These are phyloP conservation scores for Populus pruinosa DNA, from an alignment of 345 rosid species.

Conservation along the genomic window DNA sequence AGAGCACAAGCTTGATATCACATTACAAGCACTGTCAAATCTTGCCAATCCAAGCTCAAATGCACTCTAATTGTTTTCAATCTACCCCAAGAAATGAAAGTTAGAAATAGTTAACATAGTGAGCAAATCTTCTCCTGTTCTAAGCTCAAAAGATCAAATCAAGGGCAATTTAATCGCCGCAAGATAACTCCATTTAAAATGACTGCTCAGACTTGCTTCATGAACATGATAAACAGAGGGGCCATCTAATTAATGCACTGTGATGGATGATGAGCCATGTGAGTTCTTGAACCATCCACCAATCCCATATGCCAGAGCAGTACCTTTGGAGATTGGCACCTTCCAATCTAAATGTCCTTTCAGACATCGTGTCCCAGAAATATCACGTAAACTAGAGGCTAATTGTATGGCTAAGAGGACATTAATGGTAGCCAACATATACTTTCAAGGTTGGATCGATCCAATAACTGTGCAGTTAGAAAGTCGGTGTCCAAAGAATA, in stretches of 20 bases:
- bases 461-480: neutral
- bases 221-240: neutral
- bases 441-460: conserved; percentile 15
- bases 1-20: neutral
- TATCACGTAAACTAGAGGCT: neutral
- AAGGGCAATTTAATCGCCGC: neutral
- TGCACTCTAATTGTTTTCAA: neutral
- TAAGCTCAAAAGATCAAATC: neutral
- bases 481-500: neutral
- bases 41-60: neutral
- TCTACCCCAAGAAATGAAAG: neutral
- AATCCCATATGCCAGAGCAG: neutral
- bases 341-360: neutral
- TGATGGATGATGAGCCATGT: conserved; percentile 5
- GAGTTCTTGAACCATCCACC: conserved; percentile 15
- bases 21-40: neutral
- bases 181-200: neutral
- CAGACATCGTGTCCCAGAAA: neutral
- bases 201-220: neutral
- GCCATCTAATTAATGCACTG: conserved; percentile 2
- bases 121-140: neutral
- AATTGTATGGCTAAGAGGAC: neutral
- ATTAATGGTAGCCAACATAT: conserved; percentile 5
- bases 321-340: conserved; percentile 10
- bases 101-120: neutral